phyloP scores from a whole-genome alignment of 805 yeast species.

The Isabelozyma rhagii region DNA sequence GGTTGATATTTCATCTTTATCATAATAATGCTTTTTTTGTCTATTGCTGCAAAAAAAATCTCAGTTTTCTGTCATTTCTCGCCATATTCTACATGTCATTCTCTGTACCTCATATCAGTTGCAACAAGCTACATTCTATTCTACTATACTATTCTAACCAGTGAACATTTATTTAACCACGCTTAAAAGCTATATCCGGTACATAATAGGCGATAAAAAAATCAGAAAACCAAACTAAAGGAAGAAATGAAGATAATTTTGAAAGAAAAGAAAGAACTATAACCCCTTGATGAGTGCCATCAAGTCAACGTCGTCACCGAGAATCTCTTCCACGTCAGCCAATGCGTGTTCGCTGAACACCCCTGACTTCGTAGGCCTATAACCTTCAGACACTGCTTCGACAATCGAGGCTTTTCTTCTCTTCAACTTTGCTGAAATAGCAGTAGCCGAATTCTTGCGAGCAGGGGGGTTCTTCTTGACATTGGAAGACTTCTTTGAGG shows the following conservation, averaged over 20 bases:
- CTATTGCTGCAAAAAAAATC: too few relatives aligned
- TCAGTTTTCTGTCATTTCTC: too few relatives aligned
- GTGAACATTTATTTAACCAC: not conserved
- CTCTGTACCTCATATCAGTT: too few relatives aligned
- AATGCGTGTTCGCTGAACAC: slow-evolving; percentile 72
- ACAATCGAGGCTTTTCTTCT: slow-evolving; percentile 65
- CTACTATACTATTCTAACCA: not conserved
- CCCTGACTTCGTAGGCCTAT: slow-evolving; percentile 72
- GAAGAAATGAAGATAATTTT: not conserved
- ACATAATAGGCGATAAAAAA: not conserved
- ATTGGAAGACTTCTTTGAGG: slow-evolving; percentile 6
- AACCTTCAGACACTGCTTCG: slow-evolving; percentile 75
- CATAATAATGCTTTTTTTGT: too few relatives aligned
- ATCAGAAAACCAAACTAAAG: not conserved
- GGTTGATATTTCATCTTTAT: too few relatives aligned
- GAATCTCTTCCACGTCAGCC: slow-evolving; percentile 68
- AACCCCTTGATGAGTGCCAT: slow-evolving; percentile 39
- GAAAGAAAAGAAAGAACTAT: slow-evolving; percentile 2
- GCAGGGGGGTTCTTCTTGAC: slow-evolving; percentile 1
- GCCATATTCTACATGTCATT: too few relatives aligned
- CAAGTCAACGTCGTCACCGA: slow-evolving; percentile 50
- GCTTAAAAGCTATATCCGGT: not conserved
- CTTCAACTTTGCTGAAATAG: slow-evolving; percentile 26
- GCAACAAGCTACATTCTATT: not conserved
- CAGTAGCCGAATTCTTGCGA: not conserved